phyloP scores from a whole-genome alignment of 2,329 filamentous ascomycete genomes.

The Pseudogymnoascus verrucosus region DNA sequence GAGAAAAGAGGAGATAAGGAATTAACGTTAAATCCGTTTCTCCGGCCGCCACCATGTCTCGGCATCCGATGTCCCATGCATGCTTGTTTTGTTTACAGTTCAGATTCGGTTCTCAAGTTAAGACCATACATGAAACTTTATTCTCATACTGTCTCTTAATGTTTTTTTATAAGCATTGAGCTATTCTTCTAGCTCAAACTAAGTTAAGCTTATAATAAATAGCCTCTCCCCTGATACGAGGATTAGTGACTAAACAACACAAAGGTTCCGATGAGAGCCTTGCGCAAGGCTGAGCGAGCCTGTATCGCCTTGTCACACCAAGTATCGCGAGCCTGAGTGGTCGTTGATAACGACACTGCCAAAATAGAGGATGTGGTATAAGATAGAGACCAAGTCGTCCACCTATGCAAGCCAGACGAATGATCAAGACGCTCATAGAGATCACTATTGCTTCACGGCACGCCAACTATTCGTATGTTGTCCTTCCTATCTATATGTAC shows the following conservation, averaged over 20 bases:
- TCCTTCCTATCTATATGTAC: too few species aligned
- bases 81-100: background rate
- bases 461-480: too few species aligned
- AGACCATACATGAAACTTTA: background rate
- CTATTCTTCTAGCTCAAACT: background rate
- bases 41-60: background rate
- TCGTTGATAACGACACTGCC: too few species aligned
- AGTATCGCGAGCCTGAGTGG: too few species aligned
- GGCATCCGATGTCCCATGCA: too few species aligned
- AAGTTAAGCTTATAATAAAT: background rate
- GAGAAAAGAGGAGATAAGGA: constrained; percentile 3
- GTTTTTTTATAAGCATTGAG: background rate
- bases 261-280: background rate
- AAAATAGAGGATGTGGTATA: too few species aligned
- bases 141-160: background rate
- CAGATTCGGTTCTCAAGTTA: background rate
- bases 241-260: background rate
- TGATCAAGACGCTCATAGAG: too few species aligned
- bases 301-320: background rate
- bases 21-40: background rate
- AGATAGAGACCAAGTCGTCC: too few species aligned
- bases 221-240: background rate
- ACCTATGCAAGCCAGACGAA: too few species aligned
- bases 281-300: background rate
- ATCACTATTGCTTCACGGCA: too few species aligned